phyloP scores from a whole-genome alignment of 1,284 basidiomycete genomes.

The Fomitopsis schrenkii region DNA sequence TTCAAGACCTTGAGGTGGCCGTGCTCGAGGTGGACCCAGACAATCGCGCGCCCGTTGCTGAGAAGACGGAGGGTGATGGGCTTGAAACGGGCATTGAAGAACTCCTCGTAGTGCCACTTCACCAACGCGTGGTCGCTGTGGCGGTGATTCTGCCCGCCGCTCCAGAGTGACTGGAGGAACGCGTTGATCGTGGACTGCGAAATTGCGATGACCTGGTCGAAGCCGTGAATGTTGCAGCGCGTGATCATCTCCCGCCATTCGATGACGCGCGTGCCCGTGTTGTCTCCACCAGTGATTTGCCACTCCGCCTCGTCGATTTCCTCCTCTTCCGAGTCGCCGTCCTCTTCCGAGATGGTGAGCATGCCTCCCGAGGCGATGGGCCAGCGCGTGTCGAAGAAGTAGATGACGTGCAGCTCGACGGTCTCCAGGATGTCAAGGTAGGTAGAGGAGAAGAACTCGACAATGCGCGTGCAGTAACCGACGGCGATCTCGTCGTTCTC shows the following conservation, averaged over 20 bases:
- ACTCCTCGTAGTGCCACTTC: constrained; percentile 22
- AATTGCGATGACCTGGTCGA: constrained; percentile 29
- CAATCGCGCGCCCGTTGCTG: constrained; percentile 22
- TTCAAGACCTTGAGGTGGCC: constrained; percentile 21
- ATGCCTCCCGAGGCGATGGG: constrained; percentile 8
- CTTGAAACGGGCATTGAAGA: constrained; percentile 25
- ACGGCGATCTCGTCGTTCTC: constrained; percentile 15
- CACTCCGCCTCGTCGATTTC: constrained; percentile 6
- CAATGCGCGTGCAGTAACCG: constrained; percentile 17
- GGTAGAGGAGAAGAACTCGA: constrained; percentile 24
- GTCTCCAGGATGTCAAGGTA: constrained; percentile 27
- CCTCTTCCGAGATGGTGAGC: constrained; percentile 5
- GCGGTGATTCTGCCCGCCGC: constrained; percentile 3
- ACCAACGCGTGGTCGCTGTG: constrained; percentile 10
- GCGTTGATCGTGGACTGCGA: constrained; percentile 28
- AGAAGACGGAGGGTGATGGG: constrained; percentile 22
- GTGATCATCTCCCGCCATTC: constrained; percentile 22
- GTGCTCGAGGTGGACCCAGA: constrained; percentile 22
- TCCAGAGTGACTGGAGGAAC: constrained; percentile 22
- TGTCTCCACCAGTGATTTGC: neutral
- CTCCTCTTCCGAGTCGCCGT: constrained; percentile 2
- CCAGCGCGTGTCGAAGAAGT: constrained; percentile 20
- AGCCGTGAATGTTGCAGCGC: constrained; percentile 23
- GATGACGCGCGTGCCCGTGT: neutral
- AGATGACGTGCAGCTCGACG: constrained; percentile 24